Evolutionary conservation across 2,329 filamentous ascomycete species (phyloP).

Genomic region (Mariannaea sp.): DNA sequence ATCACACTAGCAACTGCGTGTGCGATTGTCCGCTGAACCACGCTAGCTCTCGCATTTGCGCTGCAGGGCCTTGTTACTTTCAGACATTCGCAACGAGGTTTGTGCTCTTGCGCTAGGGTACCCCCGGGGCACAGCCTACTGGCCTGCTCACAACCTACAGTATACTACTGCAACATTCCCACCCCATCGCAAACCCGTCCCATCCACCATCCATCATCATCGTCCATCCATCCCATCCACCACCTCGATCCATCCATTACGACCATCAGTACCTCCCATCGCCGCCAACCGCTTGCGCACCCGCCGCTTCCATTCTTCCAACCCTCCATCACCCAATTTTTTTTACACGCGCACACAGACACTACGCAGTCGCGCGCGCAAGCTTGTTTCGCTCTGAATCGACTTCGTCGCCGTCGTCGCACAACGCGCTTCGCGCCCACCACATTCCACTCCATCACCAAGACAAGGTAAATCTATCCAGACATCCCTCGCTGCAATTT

Average conservation of each 20-base stretch:
- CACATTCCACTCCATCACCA: conserved; percentile 33
- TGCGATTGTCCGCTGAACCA: conserved; percentile 9
- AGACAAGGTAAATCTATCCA: conserved; percentile 34
- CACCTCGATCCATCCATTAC: conserved; percentile 24
- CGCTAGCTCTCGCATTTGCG: conserved; percentile 7
- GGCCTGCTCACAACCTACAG: conserved; percentile 14
- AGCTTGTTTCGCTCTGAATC: conserved; percentile 21
- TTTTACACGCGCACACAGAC: conserved; percentile 17
- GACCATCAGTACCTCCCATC: conserved; percentile 12
- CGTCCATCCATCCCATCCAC: conserved; percentile 30
- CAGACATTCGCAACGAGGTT: conserved; percentile 4
- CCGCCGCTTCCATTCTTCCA: conserved; percentile 34
- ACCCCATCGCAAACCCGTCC: conserved; percentile 37
- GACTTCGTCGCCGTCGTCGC: conserved; percentile 25
- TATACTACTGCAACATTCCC: conserved; percentile 34
- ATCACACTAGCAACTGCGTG: conserved; percentile 15
- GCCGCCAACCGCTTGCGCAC: conserved; percentile 25
- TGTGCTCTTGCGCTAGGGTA: conserved; percentile 13
- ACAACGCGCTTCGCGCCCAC: conserved; percentile 37
- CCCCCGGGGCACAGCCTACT: conserved; percentile 9
- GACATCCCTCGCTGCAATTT: conserved; percentile 17
- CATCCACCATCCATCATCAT: conserved; percentile 37
- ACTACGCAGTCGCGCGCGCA: conserved; percentile 25
- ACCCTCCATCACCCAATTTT: conserved; percentile 25
- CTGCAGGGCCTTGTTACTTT: background rate